A percentile compares a stretch with the other conserved stretches of the same genome.
Evolutionary conservation across 176 grass and related monocot species (phyloP).

Genomic region (Miscanthus lutarioriparius): DNA sequence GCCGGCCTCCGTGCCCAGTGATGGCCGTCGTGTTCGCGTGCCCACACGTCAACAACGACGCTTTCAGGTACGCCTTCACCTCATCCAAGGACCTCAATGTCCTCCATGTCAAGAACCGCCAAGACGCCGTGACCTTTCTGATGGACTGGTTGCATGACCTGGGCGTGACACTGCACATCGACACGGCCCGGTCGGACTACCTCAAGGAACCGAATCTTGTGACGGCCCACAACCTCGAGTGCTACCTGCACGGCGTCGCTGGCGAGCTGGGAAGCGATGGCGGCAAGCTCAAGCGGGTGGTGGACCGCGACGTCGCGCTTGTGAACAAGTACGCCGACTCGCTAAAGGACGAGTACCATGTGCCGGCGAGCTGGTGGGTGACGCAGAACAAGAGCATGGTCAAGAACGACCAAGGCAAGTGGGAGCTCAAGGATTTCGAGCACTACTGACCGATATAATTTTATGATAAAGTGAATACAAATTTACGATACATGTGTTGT

Average conservation of each 20-base stretch:
- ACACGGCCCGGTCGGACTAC: neutral
- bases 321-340: neutral
- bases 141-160: neutral
- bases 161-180: neutral
- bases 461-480: too few species aligned
- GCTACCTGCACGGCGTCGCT: neutral
- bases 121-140: neutral
- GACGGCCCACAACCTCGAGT: neutral
- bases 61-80: neutral
- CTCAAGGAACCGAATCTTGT: neutral
- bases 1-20: neutral
- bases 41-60: neutral
- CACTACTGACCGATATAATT: neutral
- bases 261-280: neutral
- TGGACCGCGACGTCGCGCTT: neutral
- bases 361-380: neutral
- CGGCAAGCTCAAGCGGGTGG: neutral
- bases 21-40: neutral
- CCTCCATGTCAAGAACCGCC: neutral
- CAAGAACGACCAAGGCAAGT: neutral
- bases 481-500: too few species aligned
- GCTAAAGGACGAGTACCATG: neutral
- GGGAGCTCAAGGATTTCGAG: neutral
- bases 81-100: neutral
- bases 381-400: neutral